Evolutionary conservation across 176 grass and related monocot genomes (phyloP).

Genomic region (Carex cristatella): DNA sequence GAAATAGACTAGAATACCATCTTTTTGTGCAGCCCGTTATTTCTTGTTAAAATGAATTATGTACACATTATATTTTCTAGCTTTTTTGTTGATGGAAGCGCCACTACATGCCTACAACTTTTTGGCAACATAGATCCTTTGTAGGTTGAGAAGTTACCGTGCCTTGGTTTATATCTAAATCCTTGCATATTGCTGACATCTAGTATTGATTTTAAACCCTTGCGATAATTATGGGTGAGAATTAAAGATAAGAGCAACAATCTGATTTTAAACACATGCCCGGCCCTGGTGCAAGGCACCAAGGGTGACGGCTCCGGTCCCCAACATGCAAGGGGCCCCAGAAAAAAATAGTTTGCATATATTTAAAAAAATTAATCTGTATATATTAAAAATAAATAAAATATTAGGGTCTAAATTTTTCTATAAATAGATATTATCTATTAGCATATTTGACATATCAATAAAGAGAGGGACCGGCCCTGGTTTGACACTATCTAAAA

Average conservation of each 20-base stretch:
- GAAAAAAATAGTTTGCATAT: no score
- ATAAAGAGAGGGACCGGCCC: no score
- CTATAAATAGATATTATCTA: no score
- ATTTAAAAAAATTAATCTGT: no score
- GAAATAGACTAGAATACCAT: constrained; percentile 21
- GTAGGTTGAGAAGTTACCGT: not conserved
- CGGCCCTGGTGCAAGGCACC: no score
- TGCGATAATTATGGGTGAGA: not conserved
- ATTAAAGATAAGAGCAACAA: not conserved
- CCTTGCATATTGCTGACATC: not conserved
- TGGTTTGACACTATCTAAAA: not conserved
- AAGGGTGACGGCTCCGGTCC: no score
- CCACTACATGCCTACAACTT: not conserved
- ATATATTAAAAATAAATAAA: no score
- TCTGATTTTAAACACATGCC: not conserved
- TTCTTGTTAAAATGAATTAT: not conserved
- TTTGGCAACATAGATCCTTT: not conserved
- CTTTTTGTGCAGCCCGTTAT: not conserved
- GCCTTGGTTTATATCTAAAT: not conserved
- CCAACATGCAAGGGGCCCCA: no score
- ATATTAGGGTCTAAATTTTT: no score
- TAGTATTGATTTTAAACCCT: not conserved
- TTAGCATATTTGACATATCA: no score
- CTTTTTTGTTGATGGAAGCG: not conserved
- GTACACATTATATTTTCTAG: not conserved